A percentile compares a stretch with the other conserved stretches of the same genome.
Evolutionary conservation across 2,329 filamentous ascomycete species (phyloP).

Genomic region (Hypoxylon sp.): DNA sequence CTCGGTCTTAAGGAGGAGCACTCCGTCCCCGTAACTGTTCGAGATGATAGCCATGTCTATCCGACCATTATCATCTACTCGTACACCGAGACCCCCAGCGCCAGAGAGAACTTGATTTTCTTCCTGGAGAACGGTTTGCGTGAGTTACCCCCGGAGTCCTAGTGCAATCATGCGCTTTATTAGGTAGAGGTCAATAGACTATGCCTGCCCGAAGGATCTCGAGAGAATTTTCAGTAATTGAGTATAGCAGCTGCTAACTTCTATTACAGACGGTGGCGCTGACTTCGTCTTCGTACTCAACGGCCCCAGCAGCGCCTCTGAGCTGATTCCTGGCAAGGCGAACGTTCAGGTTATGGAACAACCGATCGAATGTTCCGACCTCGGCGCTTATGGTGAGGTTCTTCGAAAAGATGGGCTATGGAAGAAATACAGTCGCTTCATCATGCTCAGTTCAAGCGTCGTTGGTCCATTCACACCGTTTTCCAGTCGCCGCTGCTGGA

Average conservation of each 20-base stretch:
- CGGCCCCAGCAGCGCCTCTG: constrained; percentile 48
- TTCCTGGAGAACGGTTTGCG: constrained; percentile 55
- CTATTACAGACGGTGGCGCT: constrained; percentile 47
- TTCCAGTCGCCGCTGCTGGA: constrained; percentile 55
- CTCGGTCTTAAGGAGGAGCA: not conserved
- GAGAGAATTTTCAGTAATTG: not conserved
- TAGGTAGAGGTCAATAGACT: not conserved
- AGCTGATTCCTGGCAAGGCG: constrained; percentile 47
- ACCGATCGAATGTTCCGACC: constrained; percentile 53
- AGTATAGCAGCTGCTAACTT: constrained; percentile 7
- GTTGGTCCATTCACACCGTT: constrained; percentile 55
- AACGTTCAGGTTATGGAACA: constrained; percentile 53
- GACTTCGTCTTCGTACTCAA: constrained; percentile 58
- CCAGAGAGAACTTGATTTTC: constrained; percentile 53
- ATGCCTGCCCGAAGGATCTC: not conserved
- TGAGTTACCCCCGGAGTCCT: constrained; percentile 10
- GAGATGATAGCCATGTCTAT: not conserved
- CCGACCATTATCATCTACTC: constrained; percentile 43
- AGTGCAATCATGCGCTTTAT: not conserved
- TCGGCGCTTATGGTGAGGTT: constrained; percentile 54
- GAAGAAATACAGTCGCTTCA: constrained; percentile 54
- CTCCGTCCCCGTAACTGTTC: too few relatives aligned
- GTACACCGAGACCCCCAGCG: constrained; percentile 53
- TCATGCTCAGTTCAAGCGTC: constrained; percentile 54
- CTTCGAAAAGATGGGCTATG: constrained; percentile 51